phyloP scores from a whole-genome alignment of 495 filamentous ascomycete species.

The Podospora bellae-mahoneyi region DNA sequence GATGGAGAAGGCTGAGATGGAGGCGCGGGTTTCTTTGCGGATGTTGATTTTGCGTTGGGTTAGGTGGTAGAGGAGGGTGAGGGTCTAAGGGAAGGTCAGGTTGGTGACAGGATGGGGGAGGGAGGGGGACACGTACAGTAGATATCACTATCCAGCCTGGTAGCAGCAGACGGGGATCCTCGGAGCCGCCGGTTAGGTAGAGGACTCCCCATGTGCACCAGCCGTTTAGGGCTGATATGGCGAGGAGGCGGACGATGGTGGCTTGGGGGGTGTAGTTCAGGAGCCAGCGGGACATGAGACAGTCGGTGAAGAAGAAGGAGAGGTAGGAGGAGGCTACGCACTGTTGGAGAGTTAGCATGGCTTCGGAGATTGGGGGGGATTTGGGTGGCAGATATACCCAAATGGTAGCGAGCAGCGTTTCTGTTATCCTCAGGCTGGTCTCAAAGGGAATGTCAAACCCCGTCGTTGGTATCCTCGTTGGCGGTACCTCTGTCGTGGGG shows the following conservation, averaged over 20 bases:
- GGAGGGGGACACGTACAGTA: conserved; percentile 50
- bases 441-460: conserved; percentile 27
- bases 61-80: conserved; percentile 76
- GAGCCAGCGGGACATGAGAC: conserved; percentile 90
- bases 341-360: conserved; percentile 37
- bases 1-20: conserved; percentile 71
- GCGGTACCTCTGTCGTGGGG: conserved; percentile 6
- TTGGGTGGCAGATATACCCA: conserved; percentile 56
- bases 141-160: conserved; percentile 85
- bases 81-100: conserved; percentile 46
- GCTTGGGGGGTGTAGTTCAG: conserved; percentile 83
- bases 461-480: conserved; percentile 5
- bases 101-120: not conserved
- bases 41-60: conserved; percentile 79
- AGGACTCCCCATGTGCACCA: conserved; percentile 79
- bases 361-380: not conserved
- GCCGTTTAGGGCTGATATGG: conserved; percentile 73
- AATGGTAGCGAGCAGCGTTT: conserved; percentile 75
- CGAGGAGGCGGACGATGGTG: conserved; percentile 77
- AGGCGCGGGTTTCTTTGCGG: conserved; percentile 73
- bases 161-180: conserved; percentile 73
- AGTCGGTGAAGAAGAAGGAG: conserved; percentile 87
- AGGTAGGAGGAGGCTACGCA: conserved; percentile 80
- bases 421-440: conserved; percentile 58
- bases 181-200: conserved; percentile 68